Percentiles rank a stretch among this genome's conserved stretches.
phyloP scores from a whole-genome alignment of 2,329 filamentous ascomycete genomes.

The Aspergillus aculeatinus region DNA sequence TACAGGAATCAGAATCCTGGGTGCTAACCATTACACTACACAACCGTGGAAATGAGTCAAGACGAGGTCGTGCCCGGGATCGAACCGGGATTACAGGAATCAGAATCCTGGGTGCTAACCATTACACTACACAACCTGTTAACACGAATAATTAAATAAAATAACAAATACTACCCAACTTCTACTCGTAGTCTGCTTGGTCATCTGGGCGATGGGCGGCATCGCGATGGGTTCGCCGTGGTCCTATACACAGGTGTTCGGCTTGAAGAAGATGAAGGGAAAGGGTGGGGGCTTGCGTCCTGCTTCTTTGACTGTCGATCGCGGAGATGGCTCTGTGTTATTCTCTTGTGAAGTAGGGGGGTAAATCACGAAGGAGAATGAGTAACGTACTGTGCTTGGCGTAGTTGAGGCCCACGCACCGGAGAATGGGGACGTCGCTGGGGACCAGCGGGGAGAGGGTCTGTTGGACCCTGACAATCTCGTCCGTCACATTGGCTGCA shows the following conservation, averaged over 20 bases:
- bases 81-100: conserved; percentile 22
- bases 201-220: conserved; percentile 60
- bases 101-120: too few species aligned
- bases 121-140: too few species aligned
- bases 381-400: conserved; percentile 52
- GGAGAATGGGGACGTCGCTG: conserved; percentile 55
- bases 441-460: conserved; percentile 54
- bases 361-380: too few species aligned
- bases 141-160: too few species aligned
- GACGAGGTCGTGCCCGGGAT: too few species aligned
- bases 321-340: neutral
- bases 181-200: conserved; percentile 70
- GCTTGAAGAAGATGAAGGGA: conserved; percentile 70
- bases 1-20: too few species aligned
- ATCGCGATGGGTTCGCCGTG: conserved; percentile 63
- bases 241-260: conserved; percentile 60
- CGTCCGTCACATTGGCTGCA: conserved; percentile 52
- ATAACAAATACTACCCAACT: conserved; percentile 59
- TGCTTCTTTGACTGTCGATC: conserved; percentile 50
- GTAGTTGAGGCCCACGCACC: conserved; percentile 62
- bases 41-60: too few species aligned
- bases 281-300: conserved; percentile 55
- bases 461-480: conserved; percentile 54
- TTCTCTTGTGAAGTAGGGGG: too few species aligned
- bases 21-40: too few species aligned